These are phyloP conservation scores for Picea mariana DNA, from an alignment of 83 land plant species.

Conservation along the genomic window DNA sequence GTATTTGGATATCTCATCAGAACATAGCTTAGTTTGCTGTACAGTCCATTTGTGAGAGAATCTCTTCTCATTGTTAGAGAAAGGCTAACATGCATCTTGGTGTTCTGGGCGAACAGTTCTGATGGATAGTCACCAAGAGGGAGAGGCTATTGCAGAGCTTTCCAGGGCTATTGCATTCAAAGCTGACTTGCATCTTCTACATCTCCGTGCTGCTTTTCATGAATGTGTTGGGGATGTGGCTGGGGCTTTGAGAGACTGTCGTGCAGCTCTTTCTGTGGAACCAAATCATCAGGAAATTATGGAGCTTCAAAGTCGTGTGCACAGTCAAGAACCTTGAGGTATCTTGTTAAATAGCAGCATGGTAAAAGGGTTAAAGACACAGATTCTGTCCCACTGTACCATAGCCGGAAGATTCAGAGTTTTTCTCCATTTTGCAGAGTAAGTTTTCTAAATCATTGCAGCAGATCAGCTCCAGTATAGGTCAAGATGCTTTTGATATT, in stretches of 20 bases:
- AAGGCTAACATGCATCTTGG: background rate
- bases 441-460: constrained; percentile 4
- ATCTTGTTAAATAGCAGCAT: constrained; percentile 10
- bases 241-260: constrained; percentile 83
- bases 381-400: constrained; percentile 1
- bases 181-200: constrained; percentile 88
- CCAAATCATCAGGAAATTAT: constrained; percentile 88
- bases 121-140: constrained; percentile 90
- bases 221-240: constrained; percentile 73
- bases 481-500: background rate
- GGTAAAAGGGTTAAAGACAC: constrained; percentile 3
- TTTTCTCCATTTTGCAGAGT: constrained; percentile 1
- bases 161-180: constrained; percentile 90
- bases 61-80: background rate
- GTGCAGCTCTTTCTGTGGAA: constrained; percentile 93
- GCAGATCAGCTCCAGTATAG: background rate
- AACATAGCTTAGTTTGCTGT: background rate
- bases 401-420: background rate
- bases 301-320: constrained; percentile 80
- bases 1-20: background rate
- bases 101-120: constrained; percentile 47
- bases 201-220: constrained; percentile 91
- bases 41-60: background rate
- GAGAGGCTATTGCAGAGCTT: constrained; percentile 90
- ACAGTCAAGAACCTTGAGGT: constrained; percentile 70